Evolutionary conservation across 73 alveolate genomes (phyloP), one percentile per base, ranked within the genome.

Genomic region (Blepharisma stoltei): DNA sequence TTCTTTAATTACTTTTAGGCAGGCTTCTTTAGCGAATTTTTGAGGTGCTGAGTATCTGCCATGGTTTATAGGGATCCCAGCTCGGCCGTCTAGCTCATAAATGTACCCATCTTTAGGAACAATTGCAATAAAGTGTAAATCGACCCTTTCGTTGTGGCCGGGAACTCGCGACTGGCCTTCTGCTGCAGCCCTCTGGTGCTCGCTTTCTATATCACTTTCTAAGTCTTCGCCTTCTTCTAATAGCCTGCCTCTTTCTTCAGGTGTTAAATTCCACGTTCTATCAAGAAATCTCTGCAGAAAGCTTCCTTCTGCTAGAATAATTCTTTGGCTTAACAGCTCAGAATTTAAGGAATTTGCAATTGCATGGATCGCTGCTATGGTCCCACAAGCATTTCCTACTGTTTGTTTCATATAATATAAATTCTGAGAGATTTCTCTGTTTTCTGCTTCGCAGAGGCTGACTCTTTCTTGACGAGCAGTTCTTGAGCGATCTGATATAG

Each of bases 371-470:
- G 77, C 54, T 6, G 84, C 90, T 9, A 83, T 80, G 6, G 90
- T 80, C 14, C 90, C 90, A 38, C 90, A 83, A 7, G 90, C 90
- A 83, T 83, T 83, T 67, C 75, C 86, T 6, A 84, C 87, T 6
- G 69, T 67, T 80, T 83, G 65, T n/a, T 83, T 83, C 90, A 83
- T 83, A 32, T 80, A 83, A 69, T 83, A 83, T 6, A 80, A 20
- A 18, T 69, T 46, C 4, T 66, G 52, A 48, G 78, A 54, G 8
- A 80, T 25, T 11, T 60, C 78, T 9, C 25, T 20, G 25, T 70
- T 78, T 6, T 79, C 86, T 66, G 45, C 76, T 25, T 53, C 83
- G 7, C 47, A 67, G 38, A 80, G 50, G 21, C 67, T 38, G 11
- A 67, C 87, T 1, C 81, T 78, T 71, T 67, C 25, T 68, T 83